These are phyloP conservation scores for Podaxis rugospora DNA, from an alignment of 768 basidiomycete species.

Conservation along the genomic window DNA sequence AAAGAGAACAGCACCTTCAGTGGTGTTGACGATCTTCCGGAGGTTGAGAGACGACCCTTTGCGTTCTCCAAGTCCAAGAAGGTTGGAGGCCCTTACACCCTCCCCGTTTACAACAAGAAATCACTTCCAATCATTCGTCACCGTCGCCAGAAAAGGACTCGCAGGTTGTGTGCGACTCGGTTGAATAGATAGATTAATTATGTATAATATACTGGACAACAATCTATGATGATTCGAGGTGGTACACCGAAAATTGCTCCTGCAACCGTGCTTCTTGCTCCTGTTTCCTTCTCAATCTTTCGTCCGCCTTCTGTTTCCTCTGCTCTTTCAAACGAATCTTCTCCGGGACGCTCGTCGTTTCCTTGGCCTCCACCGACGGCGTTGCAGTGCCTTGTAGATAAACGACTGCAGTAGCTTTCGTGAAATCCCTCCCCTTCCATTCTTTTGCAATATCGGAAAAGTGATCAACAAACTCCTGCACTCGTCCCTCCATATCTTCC, in stretches of 20 bases:
- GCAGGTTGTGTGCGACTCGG: neutral
- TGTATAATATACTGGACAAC: neutral
- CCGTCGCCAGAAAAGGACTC: neutral
- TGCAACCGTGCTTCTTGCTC: neutral
- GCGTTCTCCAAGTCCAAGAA: neutral
- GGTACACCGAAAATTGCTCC: neutral
- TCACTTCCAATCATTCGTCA: neutral
- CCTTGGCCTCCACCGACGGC: conserved; percentile 1
- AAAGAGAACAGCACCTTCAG: neutral
- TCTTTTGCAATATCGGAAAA: conserved; percentile 51
- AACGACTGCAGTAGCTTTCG: conserved; percentile 32
- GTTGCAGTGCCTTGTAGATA: conserved; percentile 37
- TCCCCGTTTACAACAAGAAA: conserved; percentile 1
- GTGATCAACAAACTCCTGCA: conserved; percentile 35
- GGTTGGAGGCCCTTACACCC: conserved; percentile 6
- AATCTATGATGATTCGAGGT: neutral
- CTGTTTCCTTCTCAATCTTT: conserved; percentile 17
- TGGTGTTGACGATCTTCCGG: neutral
- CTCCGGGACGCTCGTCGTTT: conserved; percentile 9
- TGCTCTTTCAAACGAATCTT: conserved; percentile 12
- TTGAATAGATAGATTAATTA: neutral
- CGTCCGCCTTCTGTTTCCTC: conserved; percentile 9
- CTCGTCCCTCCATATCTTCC: conserved; percentile 38
- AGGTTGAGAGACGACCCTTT: neutral
- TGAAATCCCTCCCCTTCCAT: conserved; percentile 42